phyloP scores from a whole-genome alignment of 176 grass and related monocot genomes.

The Ensete glaucum region DNA sequence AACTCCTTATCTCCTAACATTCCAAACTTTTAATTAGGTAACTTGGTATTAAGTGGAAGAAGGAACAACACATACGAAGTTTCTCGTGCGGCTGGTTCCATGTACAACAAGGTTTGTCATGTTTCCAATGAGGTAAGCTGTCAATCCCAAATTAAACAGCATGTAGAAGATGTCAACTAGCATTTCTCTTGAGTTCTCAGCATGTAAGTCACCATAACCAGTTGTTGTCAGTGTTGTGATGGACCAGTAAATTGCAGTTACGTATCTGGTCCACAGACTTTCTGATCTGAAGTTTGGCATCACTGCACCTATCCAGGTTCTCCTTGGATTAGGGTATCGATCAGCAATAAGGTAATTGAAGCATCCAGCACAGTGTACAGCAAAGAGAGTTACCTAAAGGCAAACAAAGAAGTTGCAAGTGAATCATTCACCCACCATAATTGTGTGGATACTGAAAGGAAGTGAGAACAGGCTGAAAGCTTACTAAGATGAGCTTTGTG shows the following conservation, averaged over 20 bases:
- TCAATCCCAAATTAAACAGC: slow-evolving; percentile 80
- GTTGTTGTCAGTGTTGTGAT: slow-evolving; percentile 88
- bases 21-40: slow-evolving; percentile 1
- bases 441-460: slow-evolving; percentile 6
- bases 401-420: background rate
- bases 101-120: slow-evolving; percentile 93
- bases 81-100: slow-evolving; percentile 67
- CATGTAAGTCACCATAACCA: slow-evolving; percentile 80
- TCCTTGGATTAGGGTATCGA: slow-evolving; percentile 52
- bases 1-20: background rate
- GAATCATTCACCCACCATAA: background rate
- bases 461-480: slow-evolving; percentile 19
- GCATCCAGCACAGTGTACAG: slow-evolving; percentile 72
- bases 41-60: background rate
- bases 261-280: slow-evolving; percentile 66
- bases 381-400: slow-evolving; percentile 77
- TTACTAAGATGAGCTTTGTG: slow-evolving; percentile 78
- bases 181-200: slow-evolving; percentile 80
- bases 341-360: slow-evolving; percentile 87
- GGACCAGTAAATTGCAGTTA: slow-evolving; percentile 80
- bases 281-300: slow-evolving; percentile 62
- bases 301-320: slow-evolving; percentile 77
- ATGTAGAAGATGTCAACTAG: slow-evolving; percentile 69
- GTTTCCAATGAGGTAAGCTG: slow-evolving; percentile 81
- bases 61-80: slow-evolving; percentile 55